Evolutionary conservation across 495 filamentous ascomycete species (phyloP).

Genomic region (Tetracladium setigerum): DNA sequence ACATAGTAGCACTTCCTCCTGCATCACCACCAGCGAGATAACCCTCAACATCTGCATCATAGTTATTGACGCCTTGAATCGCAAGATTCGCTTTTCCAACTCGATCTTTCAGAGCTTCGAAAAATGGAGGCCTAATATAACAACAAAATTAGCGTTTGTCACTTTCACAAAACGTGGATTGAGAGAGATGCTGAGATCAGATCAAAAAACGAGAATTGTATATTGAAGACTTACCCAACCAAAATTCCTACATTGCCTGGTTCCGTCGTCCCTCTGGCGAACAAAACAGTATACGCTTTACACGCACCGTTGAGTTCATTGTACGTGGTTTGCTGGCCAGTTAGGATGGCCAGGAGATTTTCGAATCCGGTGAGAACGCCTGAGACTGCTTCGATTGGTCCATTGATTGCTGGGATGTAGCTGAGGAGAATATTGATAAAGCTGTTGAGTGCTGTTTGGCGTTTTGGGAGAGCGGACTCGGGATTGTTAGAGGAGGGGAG

Average conservation of each 20-base stretch:
- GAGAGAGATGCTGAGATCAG: too few species aligned
- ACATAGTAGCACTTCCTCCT: conserved; percentile 30
- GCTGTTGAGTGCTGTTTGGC: conserved; percentile 18
- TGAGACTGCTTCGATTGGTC: conserved; percentile 12
- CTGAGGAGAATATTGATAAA: conserved; percentile 23
- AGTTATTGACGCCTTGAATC: conserved; percentile 49
- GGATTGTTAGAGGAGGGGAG: not conserved
- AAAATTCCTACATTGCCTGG: conserved; percentile 48
- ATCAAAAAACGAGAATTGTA: too few species aligned
- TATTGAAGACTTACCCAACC: too few species aligned
- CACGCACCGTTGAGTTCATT: conserved; percentile 37
- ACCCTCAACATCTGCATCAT: conserved; percentile 31
- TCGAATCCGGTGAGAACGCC: conserved; percentile 20
- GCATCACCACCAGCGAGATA: conserved; percentile 40
- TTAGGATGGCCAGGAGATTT: conserved; percentile 14
- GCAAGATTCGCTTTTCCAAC: conserved; percentile 32
- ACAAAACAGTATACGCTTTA: conserved; percentile 46
- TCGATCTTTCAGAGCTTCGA: conserved; percentile 31
- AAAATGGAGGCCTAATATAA: conserved; percentile 51
- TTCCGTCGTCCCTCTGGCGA: conserved; percentile 50
- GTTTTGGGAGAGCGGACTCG: conserved; percentile 16
- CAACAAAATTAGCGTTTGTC: too few species aligned
- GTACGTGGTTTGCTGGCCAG: conserved; percentile 28
- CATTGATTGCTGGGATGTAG: conserved; percentile 21
- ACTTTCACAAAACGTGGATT: too few species aligned